Evolutionary conservation across 2,329 filamentous ascomycete genomes (phyloP), one percentile per base, ranked within the genome.

Genomic region (Pezizomycotina sp.): DNA sequence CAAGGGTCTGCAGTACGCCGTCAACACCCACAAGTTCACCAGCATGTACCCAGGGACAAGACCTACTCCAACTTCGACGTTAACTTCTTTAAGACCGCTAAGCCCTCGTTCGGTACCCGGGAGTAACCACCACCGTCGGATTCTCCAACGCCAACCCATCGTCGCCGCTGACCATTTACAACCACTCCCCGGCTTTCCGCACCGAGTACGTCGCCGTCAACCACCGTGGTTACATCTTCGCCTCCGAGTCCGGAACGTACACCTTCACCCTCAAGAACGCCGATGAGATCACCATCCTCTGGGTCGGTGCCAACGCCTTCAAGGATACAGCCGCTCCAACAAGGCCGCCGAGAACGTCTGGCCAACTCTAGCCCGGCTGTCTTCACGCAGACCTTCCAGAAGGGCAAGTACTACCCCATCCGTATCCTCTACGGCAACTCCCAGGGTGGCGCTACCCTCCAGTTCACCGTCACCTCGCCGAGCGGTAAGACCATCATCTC

Each of bases 231-330:
- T 45, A 48, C 43, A 10, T 48, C 27, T 47, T 39, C 32, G 44
- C 44, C 2, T 23, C 35, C 9, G 22, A 42, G 21, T 43, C 48
- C 7, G 49, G 51, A 12, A 42, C 39, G 29, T 53, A 53, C 31
- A 47, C 40, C 8, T 49, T 52, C 42, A 46, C 31, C 14, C 22
- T 49, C 6, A 40, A 38, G 2, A 29, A 34, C 7, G 37, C 43
- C n/a, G 51, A 53, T 16, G 50, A 53, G 18, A 45, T 50, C 14
- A 42, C 44, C 2, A 30, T 52, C 2, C 24, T 52, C 12, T 53
- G 50, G 51, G 15, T 53, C 6, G 50, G 49, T 5, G 9, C 39
- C 12, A 43, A 42, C 10, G 50, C 49, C 2, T 41, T 48, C 24
- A 38, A 36, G 1, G 50, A n/a, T n/a, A n/a, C n/a, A n/a, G 50